Evolutionary conservation across 2,329 filamentous ascomycete species (phyloP), one percentile per base, ranked within the genome.

Genomic region (Fusarium sp.): DNA sequence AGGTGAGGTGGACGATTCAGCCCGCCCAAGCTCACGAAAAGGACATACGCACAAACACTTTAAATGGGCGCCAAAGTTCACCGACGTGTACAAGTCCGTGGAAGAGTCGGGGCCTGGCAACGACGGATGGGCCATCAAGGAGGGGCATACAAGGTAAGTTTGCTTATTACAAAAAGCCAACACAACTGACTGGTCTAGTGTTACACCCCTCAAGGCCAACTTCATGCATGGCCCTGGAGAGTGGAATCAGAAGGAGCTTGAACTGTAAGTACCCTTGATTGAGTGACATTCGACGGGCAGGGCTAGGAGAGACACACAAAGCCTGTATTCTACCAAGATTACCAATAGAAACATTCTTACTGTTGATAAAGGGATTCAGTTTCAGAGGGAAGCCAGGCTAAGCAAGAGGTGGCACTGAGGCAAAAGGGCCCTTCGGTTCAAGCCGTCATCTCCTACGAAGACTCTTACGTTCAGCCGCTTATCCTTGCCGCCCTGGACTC

Each of bases 51-150:
- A 97, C 79, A 93, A 92, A 78, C 92, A 97, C 80, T 98, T 98
- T 85, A 97, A 95, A 81, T 98, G 96, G 96, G 90, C 92, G 48
- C 96, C 95, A 4, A 89, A 88, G 68, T 96, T 98, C 80, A 86
- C 88, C 34, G 95, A 97, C 79, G 94, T 98, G 4, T 94, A 94
- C 79, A 88, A 92, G 77, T 95, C 92, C 71, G 94, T 98, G n/a
- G 89, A 94, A 72, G 88, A 91, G 69, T 90, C 91, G 39, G 84
- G 85, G 33, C 92, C 93, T 6, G 94, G 94, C 5, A 97, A 94
- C 76, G 96, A 99, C 80, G 96, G 95, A 7, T 98, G 95, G 94
- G 91, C 91, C 36, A 93, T 99, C 24, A 92, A 92, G 78, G 90
- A 97, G 77, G 93, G 94, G 28, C 89, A 91, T 79, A 97, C 95